These are phyloP conservation scores for Xylariaceae sp. DNA, from an alignment of 2,329 filamentous ascomycete species.

Conservation along the genomic window DNA sequence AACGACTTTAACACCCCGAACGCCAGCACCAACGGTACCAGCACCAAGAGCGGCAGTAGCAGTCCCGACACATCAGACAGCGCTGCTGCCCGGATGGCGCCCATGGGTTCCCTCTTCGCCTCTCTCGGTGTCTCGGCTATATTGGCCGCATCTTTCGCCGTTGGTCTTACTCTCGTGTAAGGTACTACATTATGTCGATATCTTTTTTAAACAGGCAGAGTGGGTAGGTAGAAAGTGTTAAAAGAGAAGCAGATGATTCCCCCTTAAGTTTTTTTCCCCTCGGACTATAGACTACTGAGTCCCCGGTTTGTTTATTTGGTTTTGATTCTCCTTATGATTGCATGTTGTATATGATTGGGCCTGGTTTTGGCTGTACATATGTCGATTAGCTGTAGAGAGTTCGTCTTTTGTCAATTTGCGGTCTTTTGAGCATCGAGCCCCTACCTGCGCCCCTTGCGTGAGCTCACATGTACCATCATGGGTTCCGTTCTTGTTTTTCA, in stretches of 20 bases:
- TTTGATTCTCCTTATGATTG: conserved; percentile 7
- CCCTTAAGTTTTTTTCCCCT: conserved; percentile 9
- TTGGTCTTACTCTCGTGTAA: conserved; percentile 18
- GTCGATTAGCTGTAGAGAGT: conserved; percentile 8
- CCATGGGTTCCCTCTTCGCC: conserved; percentile 11
- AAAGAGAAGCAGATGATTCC: conserved; percentile 15
- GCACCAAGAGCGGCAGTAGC: background rate
- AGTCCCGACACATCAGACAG: conserved; percentile 9
- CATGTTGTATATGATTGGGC: conserved; percentile 16
- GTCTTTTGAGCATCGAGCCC: background rate
- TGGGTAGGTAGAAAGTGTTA: conserved; percentile 17
- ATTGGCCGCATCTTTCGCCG: conserved; percentile 16
- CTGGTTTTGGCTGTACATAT: conserved; percentile 16
- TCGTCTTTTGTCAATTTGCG: background rate
- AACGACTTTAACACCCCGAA: conserved; percentile 21
- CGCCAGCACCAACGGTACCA: conserved; percentile 9
- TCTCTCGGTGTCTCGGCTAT: conserved; percentile 15
- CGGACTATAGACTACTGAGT: conserved; percentile 10
- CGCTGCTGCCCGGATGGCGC: conserved; percentile 15
- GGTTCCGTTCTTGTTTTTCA: background rate
- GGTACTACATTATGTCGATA: conserved; percentile 2
- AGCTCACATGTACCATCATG: background rate
- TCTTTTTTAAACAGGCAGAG: conserved; percentile 6
- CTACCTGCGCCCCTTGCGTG: background rate
- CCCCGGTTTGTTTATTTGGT: background rate